phyloP scores from a whole-genome alignment of 78 protist genomes.

The Isochrysis galbana region DNA sequence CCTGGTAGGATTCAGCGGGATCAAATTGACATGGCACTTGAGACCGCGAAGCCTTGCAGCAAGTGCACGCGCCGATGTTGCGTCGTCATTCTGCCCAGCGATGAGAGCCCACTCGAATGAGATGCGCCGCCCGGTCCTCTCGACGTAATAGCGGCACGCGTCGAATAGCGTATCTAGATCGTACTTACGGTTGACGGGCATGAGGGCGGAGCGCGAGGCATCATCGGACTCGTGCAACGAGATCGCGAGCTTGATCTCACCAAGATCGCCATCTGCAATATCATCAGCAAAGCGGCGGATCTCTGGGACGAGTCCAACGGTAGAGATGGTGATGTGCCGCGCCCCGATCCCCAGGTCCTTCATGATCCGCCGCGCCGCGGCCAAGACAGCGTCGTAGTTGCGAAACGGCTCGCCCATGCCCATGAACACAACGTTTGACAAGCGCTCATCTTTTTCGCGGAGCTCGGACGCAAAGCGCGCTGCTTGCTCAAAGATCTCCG shows the following conservation, averaged over 20 bases:
- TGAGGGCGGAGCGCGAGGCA: conserved; percentile 9
- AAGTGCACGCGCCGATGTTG: background rate
- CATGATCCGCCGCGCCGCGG: background rate
- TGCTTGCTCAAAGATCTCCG: conserved; percentile 35
- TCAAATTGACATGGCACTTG: conserved; percentile 40
- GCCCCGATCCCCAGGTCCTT: conserved; percentile 44
- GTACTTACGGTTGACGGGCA: conserved; percentile 25
- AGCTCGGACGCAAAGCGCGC: background rate
- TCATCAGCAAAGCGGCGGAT: background rate
- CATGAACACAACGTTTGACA: conserved; percentile 16
- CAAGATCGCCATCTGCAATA: background rate
- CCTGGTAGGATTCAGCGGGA: conserved; percentile 44
- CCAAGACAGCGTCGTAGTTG: conserved; percentile 20
- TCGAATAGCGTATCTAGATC: background rate
- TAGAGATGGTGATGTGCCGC: conserved; percentile 46
- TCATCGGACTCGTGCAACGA: background rate
- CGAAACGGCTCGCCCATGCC: conserved; percentile 12
- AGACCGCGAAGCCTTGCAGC: conserved; percentile 17
- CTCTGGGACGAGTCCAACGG: conserved; percentile 13
- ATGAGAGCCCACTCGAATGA: conserved; percentile 53
- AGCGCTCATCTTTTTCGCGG: background rate
- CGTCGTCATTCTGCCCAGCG: conserved; percentile 3
- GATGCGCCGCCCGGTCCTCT: conserved; percentile 19
- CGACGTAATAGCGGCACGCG: conserved; percentile 31
- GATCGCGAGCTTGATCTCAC: background rate